Base-by-base conservation (phyloP, 78 protist species). In the Dictyostelium citrinum region DNA sequence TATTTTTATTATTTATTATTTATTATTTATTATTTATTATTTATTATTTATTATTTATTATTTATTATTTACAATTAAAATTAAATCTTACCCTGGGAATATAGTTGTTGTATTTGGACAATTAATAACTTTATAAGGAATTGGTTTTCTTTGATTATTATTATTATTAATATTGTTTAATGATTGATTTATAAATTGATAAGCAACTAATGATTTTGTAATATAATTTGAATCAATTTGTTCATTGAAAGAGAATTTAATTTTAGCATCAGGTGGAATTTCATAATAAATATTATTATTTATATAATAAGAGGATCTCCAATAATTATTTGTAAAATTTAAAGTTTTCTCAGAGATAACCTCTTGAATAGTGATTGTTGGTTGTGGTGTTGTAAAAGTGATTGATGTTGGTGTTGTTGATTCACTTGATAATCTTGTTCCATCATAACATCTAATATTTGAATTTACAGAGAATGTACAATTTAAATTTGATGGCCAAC, bases 401-500 rank as follows among this genome's bases (percentile, higher is more conserved):
- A 85, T 58, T 10, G 58, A 68, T 1, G 24, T 31, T 60, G 91
- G 64, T 7, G 22, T 37, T 5, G 22, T 9, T 14, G 84, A 37
- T 33, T 55, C n/a, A 14, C 7, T 16, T 16, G 43, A 33, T 70
- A 70, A 70, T 16, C 24, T 45, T 5, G 60, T 39, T 3, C 83
- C 78, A 49, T 85, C 83, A 10, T 31, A 85, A 10, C 83, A 24
- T 17, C 24, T 75, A 12, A 76, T 24, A 22, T n/a, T 37, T 61
- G 74, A 77, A 76, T 78, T 78, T 33, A 88, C 81, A 14, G 45
- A 41, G 51, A 88, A 88, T 43, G 51, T 76, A 88, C 93, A 88
- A 17, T 64, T 22, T 22, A 88, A 27, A 67, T 88, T 74, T 45
- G 95, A 71, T 70, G 95, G 95, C 95, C 95, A 90, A 20, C 64